phyloP scores from a whole-genome alignment of 768 basidiomycete genomes.

The Pisolithus sp. region DNA sequence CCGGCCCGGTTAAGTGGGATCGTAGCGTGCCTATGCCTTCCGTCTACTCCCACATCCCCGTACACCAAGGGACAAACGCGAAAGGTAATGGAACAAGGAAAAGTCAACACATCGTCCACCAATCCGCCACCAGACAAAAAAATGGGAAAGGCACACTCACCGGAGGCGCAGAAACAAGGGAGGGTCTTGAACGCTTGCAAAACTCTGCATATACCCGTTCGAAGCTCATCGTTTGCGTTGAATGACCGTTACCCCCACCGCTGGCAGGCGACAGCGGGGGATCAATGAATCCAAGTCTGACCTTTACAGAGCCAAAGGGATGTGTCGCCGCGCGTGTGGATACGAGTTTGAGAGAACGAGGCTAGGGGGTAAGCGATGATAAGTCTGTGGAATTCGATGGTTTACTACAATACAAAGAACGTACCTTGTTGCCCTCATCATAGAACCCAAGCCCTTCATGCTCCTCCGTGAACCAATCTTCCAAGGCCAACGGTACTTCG shows the following conservation, averaged over 20 bases:
- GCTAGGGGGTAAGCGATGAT: slow-evolving; percentile 26
- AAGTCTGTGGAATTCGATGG: neutral
- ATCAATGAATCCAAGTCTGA: slow-evolving; percentile 56
- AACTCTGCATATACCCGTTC: slow-evolving; percentile 60
- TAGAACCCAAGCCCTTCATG: slow-evolving; percentile 42
- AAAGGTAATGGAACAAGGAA: too few relatives aligned
- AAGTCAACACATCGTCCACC: neutral
- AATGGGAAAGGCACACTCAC: slow-evolving; percentile 37
- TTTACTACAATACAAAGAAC: slow-evolving; percentile 14
- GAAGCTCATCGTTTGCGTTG: slow-evolving; percentile 36
- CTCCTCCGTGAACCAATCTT: slow-evolving; percentile 66
- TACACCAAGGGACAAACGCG: too few relatives aligned
- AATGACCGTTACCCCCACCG: neutral
- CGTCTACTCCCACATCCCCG: slow-evolving; percentile 41
- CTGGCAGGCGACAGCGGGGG: slow-evolving; percentile 25
- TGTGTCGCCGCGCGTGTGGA: slow-evolving; percentile 40
- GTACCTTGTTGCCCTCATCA: slow-evolving; percentile 62
- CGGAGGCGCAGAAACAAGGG: slow-evolving; percentile 71
- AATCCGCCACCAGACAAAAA: neutral
- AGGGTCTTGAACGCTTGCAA: slow-evolving; percentile 55
- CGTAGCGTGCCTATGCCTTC: slow-evolving; percentile 82
- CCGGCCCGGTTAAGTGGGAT: slow-evolving; percentile 47
- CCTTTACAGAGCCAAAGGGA: slow-evolving; percentile 47
- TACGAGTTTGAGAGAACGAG: slow-evolving; percentile 40
- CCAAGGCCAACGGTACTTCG: slow-evolving; percentile 71